Conservation (phyloP, 2,329 filamentous ascomycete species). For the Neopestalotiopsis clavispora region DNA sequence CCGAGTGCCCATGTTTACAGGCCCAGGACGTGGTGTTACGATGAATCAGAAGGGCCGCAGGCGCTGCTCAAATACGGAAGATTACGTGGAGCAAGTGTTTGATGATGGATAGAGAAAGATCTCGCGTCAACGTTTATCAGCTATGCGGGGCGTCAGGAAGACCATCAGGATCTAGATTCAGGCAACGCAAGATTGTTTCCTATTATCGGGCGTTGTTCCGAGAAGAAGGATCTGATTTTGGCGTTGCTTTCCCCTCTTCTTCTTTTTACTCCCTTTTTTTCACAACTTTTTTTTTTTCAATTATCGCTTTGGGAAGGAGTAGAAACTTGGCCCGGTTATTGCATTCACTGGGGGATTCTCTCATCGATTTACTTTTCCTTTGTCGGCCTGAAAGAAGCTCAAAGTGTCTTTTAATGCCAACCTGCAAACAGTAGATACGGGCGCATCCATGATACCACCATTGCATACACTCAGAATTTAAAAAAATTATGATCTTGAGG, state of each 20-base stretch:
- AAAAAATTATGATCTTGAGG: conserved; percentile 22
- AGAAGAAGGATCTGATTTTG: not conserved
- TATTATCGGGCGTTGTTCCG: not conserved
- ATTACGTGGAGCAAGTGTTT: conserved; percentile 9
- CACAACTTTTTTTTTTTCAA: not conserved
- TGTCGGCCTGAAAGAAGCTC: conserved; percentile 19
- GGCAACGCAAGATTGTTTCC: not conserved
- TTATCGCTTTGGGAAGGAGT: conserved; percentile 1
- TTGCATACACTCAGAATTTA: conserved; percentile 39
- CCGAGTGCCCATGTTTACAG: not conserved
- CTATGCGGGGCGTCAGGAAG: not conserved
- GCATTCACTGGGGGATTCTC: not conserved
- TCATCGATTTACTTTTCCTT: conserved; percentile 7
- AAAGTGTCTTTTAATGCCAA: conserved; percentile 29
- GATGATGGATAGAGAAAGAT: conserved; percentile 4
- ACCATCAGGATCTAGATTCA: conserved; percentile 8
- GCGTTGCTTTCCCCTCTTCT: not conserved
- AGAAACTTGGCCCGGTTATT: conserved; percentile 1
- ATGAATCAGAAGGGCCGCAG: not conserved
- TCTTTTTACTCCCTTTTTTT: not conserved
- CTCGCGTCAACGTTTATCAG: not conserved
- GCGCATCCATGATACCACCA: conserved; percentile 40
- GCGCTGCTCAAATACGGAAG: conserved; percentile 11
- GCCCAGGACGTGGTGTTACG: not conserved
- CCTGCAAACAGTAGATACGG: conserved; percentile 13